Conservation (phyloP, 2,329 filamentous ascomycete genomes). For the Exophiala viscosa region DNA sequence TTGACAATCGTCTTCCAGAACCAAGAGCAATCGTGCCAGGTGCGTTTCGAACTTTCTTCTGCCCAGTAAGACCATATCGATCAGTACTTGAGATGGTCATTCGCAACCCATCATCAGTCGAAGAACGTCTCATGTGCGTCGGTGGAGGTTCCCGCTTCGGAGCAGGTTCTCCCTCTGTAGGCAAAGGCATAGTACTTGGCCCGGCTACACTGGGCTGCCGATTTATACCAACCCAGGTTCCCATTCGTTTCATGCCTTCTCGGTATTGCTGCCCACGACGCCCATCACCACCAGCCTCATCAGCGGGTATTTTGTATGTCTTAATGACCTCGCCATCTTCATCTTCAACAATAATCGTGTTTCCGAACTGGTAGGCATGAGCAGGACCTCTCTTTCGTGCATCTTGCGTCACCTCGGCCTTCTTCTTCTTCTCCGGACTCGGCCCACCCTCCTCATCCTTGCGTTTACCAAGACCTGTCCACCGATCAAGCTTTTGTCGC, state of each 20-base stretch:
- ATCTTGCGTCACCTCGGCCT: slow-evolving; percentile 26
- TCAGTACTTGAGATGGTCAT: slow-evolving; percentile 56
- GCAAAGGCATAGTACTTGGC: slow-evolving; percentile 19
- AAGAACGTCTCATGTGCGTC: neutral
- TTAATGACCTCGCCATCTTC: slow-evolving; percentile 66
- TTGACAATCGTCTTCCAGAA: slow-evolving; percentile 57
- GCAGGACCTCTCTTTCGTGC: slow-evolving; percentile 50
- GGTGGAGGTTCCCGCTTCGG: slow-evolving; percentile 32
- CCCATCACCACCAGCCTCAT: slow-evolving; percentile 29
- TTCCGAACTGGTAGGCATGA: slow-evolving; percentile 64
- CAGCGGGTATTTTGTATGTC: slow-evolving; percentile 59
- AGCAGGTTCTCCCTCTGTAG: slow-evolving; percentile 31
- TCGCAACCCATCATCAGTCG: slow-evolving; percentile 53
- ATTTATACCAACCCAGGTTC: slow-evolving; percentile 55
- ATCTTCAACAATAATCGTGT: slow-evolving; percentile 68
- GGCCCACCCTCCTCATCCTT: slow-evolving; percentile 32
- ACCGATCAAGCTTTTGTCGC: slow-evolving; percentile 47
- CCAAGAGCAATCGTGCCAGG: slow-evolving; percentile 23
- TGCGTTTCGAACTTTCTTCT: slow-evolving; percentile 35
- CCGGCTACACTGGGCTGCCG: slow-evolving; percentile 20
- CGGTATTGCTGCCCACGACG: slow-evolving; percentile 35
- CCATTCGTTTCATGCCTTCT: slow-evolving; percentile 56
- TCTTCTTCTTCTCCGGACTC: slow-evolving; percentile 20
- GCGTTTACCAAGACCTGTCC: slow-evolving; percentile 42
- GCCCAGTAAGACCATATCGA: slow-evolving; percentile 35